Percentiles rank a stretch among this genome's conserved stretches.
These are phyloP conservation scores for Chloromonas sp. DNA, from an alignment of 163 green algal genomes.

Conservation along the genomic window DNA sequence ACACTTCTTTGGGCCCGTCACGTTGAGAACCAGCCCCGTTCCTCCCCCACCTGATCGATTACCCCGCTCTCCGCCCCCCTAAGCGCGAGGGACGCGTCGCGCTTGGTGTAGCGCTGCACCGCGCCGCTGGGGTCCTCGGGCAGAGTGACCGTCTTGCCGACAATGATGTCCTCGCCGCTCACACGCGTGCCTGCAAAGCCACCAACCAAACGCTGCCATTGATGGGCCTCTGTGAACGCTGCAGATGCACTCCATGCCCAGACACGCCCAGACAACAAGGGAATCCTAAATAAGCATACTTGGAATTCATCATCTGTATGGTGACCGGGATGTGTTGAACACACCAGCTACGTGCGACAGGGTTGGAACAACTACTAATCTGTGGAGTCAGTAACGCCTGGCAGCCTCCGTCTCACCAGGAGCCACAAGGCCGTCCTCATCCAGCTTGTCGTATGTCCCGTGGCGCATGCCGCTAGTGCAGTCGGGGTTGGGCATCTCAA, in stretches of 20 bases:
- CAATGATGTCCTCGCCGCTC: slow-evolving; percentile 80
- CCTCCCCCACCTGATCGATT: slow-evolving; percentile 65
- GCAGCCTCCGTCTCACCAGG: slow-evolving; percentile 36
- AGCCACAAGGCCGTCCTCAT: slow-evolving; percentile 88
- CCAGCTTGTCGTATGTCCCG: slow-evolving; percentile 96
- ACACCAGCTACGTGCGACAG: too few relatives aligned
- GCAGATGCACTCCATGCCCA: too few relatives aligned
- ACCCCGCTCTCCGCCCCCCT: slow-evolving; percentile 83
- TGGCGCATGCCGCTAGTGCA: slow-evolving; percentile 69
- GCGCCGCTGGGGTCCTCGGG: slow-evolving; percentile 42
- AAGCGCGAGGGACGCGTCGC: slow-evolving; percentile 80
- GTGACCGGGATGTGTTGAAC: too few relatives aligned
- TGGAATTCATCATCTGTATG: too few relatives aligned
- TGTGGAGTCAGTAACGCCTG: too few relatives aligned
- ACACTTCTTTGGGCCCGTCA: neutral
- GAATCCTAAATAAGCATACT: too few relatives aligned
- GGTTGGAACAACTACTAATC: too few relatives aligned
- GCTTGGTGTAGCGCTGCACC: slow-evolving; percentile 81
- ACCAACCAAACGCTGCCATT: neutral
- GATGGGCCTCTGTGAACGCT: too few relatives aligned
- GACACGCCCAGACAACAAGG: too few relatives aligned
- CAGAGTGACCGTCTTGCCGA: slow-evolving; percentile 76
- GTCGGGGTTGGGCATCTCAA: slow-evolving; percentile 78
- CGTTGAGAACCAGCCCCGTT: neutral
- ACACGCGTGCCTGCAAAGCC: slow-evolving; percentile 27